Evolutionary conservation across 2,329 filamentous ascomycete species (phyloP).

Genomic region (Phialemoniopsis sp.): DNA sequence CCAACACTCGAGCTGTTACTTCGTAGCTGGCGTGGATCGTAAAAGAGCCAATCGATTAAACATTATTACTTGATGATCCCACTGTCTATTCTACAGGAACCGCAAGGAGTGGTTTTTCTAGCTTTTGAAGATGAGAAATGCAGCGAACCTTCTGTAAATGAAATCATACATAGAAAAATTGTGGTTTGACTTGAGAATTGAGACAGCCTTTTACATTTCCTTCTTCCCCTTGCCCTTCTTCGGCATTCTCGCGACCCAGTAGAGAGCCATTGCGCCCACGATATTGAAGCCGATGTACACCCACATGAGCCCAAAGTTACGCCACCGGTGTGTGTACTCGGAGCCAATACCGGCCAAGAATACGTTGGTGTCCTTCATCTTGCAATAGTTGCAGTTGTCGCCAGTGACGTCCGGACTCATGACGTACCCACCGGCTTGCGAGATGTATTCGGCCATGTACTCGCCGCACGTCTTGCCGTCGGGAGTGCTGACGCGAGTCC

Average conservation of each 20-base stretch:
- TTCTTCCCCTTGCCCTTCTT: too few species aligned
- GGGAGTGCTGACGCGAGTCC: conserved; percentile 56
- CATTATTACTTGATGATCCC: too few species aligned
- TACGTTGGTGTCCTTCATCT: conserved; percentile 22
- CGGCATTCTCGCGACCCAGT: conserved; percentile 27
- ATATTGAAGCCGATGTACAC: conserved; percentile 45
- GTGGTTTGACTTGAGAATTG: too few species aligned
- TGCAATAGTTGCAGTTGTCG: conserved; percentile 9
- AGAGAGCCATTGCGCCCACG: conserved; percentile 38
- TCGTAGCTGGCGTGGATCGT: too few species aligned
- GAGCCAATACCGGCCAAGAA: conserved; percentile 30
- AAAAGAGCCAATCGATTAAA: too few species aligned
- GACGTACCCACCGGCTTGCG: conserved; percentile 39
- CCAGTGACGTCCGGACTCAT: conserved; percentile 32
- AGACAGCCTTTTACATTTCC: too few species aligned
- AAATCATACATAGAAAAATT: too few species aligned
- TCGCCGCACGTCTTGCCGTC: conserved; percentile 45
- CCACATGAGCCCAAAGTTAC: conserved; percentile 48
- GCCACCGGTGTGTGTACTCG: conserved; percentile 42
- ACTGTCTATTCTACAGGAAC: too few species aligned
- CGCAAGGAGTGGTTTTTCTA: too few species aligned
- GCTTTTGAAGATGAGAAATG: too few species aligned
- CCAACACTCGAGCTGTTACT: too few species aligned
- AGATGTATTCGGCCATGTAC: conserved; percentile 49
- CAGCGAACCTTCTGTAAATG: too few species aligned